Evolutionary conservation across 441 rosid species (phyloP).

Genomic region (Erysimum cheiri): DNA sequence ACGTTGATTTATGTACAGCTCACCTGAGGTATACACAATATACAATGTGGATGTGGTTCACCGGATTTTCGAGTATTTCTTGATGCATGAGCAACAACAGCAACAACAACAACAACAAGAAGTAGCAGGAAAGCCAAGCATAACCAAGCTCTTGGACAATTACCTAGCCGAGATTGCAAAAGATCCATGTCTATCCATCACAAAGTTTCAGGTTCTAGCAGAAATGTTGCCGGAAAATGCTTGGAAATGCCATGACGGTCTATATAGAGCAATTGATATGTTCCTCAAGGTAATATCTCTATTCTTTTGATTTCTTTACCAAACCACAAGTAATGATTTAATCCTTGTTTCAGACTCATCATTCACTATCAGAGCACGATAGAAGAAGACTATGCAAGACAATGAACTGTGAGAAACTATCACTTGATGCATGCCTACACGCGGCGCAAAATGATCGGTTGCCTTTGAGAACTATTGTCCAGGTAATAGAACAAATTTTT

Average conservation of each 20-base stretch:
- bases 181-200: conserved; percentile 72
- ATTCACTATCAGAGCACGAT: conserved; percentile 69
- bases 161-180: conserved; percentile 77
- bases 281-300: conserved; percentile 70
- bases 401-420: conserved; percentile 76
- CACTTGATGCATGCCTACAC: conserved; percentile 85
- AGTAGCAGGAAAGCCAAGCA: conserved; percentile 52
- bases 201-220: conserved; percentile 81
- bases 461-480: conserved; percentile 77
- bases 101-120: conserved; percentile 50
- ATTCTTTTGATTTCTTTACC: conserved; percentile 17
- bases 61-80: conserved; percentile 73
- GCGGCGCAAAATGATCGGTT: conserved; percentile 93
- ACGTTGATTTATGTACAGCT: conserved; percentile 50
- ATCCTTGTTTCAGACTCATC: conserved; percentile 66
- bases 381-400: conserved; percentile 73
- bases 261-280: conserved; percentile 87
- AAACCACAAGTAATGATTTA: conserved; percentile 7
- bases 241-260: conserved; percentile 80
- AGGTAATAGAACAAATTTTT: conserved; percentile 47
- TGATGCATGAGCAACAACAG: conserved; percentile 82
- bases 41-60: conserved; percentile 73
- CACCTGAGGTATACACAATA: conserved; percentile 59
- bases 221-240: conserved; percentile 72
- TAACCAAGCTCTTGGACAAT: conserved; percentile 73